A percentile compares a stretch with the other conserved stretches of the same genome.
phyloP scores from a whole-genome alignment of 129 eudicot genomes.

The Rutidosis leptorrhynchoides region DNA sequence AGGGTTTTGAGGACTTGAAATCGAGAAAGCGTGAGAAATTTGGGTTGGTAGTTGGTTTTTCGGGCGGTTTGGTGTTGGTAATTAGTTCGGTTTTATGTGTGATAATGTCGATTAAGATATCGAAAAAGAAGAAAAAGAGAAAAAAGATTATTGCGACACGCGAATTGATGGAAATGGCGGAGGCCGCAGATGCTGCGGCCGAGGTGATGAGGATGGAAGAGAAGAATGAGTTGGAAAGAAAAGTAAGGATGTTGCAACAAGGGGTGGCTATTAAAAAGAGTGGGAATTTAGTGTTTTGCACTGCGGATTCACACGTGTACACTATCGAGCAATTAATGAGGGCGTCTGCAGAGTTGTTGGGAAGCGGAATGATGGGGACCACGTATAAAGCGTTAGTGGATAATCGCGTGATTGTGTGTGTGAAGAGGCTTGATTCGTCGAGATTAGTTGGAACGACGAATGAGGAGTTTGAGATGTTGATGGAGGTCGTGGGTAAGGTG shows the following conservation, averaged over 20 bases:
- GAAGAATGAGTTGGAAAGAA: constrained; percentile 62
- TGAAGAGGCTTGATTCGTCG: constrained; percentile 60
- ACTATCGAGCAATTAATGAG: constrained; percentile 85
- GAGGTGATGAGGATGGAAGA: constrained; percentile 78
- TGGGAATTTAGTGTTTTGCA: constrained; percentile 58
- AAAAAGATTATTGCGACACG: neutral
- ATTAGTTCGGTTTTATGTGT: constrained; percentile 38
- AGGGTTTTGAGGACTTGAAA: constrained; percentile 2
- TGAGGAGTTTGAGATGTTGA: constrained; percentile 57
- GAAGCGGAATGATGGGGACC: constrained; percentile 63
- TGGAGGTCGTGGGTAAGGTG: constrained; percentile 71
- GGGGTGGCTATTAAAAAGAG: constrained; percentile 51
- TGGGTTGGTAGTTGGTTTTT: constrained; percentile 41
- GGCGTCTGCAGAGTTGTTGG: constrained; percentile 71
- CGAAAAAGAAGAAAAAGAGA: constrained; percentile 11
- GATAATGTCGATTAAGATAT: constrained; percentile 24
- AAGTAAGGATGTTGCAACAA: constrained; percentile 52
- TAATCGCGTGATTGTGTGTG: constrained; percentile 61
- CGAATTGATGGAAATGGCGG: constrained; percentile 36
- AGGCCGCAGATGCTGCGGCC: constrained; percentile 54
- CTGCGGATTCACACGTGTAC: constrained; percentile 53
- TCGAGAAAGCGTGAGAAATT: constrained; percentile 24
- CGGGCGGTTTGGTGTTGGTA: constrained; percentile 34
- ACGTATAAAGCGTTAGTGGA: constrained; percentile 86
- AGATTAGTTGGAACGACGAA: constrained; percentile 42